A percentile compares a stretch with the other conserved stretches of the same genome.
These are phyloP conservation scores for Anisodus tanguticus DNA, from an alignment of 257 asterid species.

Conservation along the genomic window DNA sequence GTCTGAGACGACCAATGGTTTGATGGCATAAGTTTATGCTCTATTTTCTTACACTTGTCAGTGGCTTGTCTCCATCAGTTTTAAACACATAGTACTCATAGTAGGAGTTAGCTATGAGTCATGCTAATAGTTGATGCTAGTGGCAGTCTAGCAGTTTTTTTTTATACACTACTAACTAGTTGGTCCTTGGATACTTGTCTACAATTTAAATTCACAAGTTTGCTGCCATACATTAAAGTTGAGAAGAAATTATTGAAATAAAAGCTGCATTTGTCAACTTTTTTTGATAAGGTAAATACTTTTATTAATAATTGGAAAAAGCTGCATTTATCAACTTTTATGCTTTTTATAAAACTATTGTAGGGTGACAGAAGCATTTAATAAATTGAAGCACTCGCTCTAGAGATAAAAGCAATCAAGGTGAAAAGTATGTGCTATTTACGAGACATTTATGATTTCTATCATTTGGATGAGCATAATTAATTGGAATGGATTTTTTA, in stretches of 20 bases:
- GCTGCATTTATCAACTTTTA: not conserved
- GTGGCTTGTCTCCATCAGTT: not conserved
- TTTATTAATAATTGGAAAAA: not conserved
- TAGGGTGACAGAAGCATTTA: not conserved
- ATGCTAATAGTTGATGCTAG: not conserved
- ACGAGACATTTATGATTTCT: not conserved
- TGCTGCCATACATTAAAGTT: not conserved
- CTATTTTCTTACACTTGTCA: not conserved
- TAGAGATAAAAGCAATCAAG: constrained; percentile 19
- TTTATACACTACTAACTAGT: not conserved
- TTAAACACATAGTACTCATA: not conserved
- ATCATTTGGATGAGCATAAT: constrained; percentile 1
- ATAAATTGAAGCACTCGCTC: not conserved
- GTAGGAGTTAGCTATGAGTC: not conserved
- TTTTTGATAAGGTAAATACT: not conserved
- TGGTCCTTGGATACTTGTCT: not conserved
- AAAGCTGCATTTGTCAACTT: not conserved
- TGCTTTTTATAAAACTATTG: constrained; percentile 4
- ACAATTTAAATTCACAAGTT: not conserved
- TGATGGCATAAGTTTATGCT: not conserved
- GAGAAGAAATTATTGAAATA: not conserved
- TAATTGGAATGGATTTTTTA: not conserved
- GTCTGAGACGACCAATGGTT: not conserved
- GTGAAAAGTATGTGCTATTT: not conserved
- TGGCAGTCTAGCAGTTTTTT: not conserved